Evolutionary conservation across 1,284 basidiomycete species (phyloP), one percentile per base, ranked within the genome.

Genomic region (Ganoderma meredithae): DNA sequence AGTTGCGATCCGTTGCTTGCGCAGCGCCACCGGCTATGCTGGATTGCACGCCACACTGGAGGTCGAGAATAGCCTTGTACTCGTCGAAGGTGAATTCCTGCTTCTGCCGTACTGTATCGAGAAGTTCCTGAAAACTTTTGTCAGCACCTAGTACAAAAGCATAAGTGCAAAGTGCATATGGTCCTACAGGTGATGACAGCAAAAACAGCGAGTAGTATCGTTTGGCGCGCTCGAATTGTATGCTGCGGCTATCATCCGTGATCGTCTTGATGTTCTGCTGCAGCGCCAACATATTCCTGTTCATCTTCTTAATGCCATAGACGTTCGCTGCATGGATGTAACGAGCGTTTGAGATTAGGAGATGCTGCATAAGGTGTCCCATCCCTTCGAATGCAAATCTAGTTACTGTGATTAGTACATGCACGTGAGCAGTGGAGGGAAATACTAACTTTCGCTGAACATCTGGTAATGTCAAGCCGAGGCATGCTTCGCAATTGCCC

Each of bases 251-350:
- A 66, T 88, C 86, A 63, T 86, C 83, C 3, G 88, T 86, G 63
- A 97, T 87, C 10, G 92, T 91, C 76, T 95, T 95, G 73, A 98
- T 86, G 74, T 95, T 94, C 78, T 99, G 97, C 78, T 98, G 96
- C 31, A 99, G 85, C 15, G 97, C 94, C 31, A 96, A 84, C 58
- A 98, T 93, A 79, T 98, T 98, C 55, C 96, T 89, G 74, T 91
- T 82, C 78, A 99, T 93, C 82, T 98, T 98, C 76, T 90, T 89
- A 70, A 96, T 89, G 0, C 97, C 97, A 65, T 90, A 88, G 0
- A 83, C 78, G 74, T 96, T 99, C 15, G 91, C 90, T 17, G 86
- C 79, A 31, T 87, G 88, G 67, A 99, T 86, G 66, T 88, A 82
- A 27, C 89, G 88, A 36, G 95, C 94, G 69, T 92, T 89, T 13